Evolutionary conservation across 805 yeast species (phyloP).

Genomic region (Cyberlindnera xylosilytica): DNA sequence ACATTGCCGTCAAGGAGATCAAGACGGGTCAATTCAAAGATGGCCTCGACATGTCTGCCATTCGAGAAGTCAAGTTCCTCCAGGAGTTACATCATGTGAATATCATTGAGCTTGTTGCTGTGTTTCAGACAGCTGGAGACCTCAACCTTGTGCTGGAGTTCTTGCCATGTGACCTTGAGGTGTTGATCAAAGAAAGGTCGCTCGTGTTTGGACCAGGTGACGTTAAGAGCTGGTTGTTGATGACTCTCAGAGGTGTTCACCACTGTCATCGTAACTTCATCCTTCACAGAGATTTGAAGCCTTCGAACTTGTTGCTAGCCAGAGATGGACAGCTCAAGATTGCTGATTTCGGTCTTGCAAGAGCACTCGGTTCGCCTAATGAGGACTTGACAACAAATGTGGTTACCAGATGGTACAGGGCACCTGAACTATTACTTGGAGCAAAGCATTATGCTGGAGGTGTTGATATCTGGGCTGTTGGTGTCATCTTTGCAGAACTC

Average conservation of each 20-base stretch:
- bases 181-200: slow-evolving; percentile 75
- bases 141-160: slow-evolving; percentile 90
- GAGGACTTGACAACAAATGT: slow-evolving; percentile 87
- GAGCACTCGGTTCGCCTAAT: slow-evolving; percentile 74
- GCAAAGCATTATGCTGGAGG: slow-evolving; percentile 87
- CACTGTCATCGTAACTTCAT: slow-evolving; percentile 93
- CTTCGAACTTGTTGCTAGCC: slow-evolving; percentile 82
- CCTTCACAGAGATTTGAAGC: slow-evolving; percentile 90
- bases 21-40: slow-evolving; percentile 92
- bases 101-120: slow-evolving; percentile 86
- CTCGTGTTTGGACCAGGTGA: slow-evolving; percentile 81
- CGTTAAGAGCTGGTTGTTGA: slow-evolving; percentile 88
- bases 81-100: slow-evolving; percentile 78
- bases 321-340: slow-evolving; percentile 86
- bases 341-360: slow-evolving; percentile 96
- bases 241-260: slow-evolving; percentile 92
- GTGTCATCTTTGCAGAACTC: slow-evolving; percentile 92
- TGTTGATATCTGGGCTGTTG: slow-evolving; percentile 95
- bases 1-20: slow-evolving; percentile 92
- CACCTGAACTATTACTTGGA: slow-evolving; percentile 90
- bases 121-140: slow-evolving; percentile 61
- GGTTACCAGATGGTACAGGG: slow-evolving; percentile 96
- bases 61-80: slow-evolving; percentile 85
- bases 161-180: slow-evolving; percentile 88
- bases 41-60: slow-evolving; percentile 96